Evolutionary conservation across 768 basidiomycete species (phyloP).

Genomic region (Steccherinum ochraceum): DNA sequence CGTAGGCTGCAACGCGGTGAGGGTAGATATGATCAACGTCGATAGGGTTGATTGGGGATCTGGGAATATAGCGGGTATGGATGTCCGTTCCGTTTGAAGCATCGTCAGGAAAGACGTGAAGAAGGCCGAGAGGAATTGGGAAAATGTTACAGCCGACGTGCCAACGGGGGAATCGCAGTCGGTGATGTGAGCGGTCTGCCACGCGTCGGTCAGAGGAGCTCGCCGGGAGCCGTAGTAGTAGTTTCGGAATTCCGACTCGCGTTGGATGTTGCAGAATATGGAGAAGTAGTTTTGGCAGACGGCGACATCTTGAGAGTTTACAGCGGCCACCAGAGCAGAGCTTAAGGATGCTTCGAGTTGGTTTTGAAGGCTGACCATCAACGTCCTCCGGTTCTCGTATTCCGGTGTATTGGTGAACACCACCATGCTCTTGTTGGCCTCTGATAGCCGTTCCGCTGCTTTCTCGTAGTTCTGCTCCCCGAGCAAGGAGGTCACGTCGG

Average conservation of each 20-base stretch:
- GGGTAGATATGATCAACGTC: constrained; percentile 73
- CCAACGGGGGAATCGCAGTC: constrained; percentile 37
- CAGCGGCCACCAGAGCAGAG: constrained; percentile 83
- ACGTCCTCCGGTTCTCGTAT: constrained; percentile 76
- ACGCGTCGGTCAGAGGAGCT: constrained; percentile 53
- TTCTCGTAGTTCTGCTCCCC: constrained; percentile 74
- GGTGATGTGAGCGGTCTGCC: constrained; percentile 54
- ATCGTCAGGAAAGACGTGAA: constrained; percentile 61
- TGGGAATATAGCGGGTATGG: constrained; percentile 83
- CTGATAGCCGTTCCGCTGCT: constrained; percentile 87
- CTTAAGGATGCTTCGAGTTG: constrained; percentile 90
- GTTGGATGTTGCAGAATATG: constrained; percentile 87
- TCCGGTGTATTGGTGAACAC: constrained; percentile 92
- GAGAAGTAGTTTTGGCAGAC: constrained; percentile 73
- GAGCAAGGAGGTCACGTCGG: constrained; percentile 85
- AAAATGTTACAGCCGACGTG: constrained; percentile 35
- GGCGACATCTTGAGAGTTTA: constrained; percentile 69
- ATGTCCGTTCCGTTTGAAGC: constrained; percentile 63
- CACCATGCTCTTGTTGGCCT: constrained; percentile 83
- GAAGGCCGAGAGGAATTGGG: constrained; percentile 68
- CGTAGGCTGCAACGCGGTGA: constrained; percentile 77
- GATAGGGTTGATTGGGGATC: constrained; percentile 75
- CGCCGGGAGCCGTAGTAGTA: constrained; percentile 90
- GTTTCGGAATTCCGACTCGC: constrained; percentile 87
- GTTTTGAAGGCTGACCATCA: constrained; percentile 92